A percentile compares a stretch with the other conserved stretches of the same genome.
phyloP scores from a whole-genome alignment of 2,329 filamentous ascomycete genomes.

The Talaromyces sp. region DNA sequence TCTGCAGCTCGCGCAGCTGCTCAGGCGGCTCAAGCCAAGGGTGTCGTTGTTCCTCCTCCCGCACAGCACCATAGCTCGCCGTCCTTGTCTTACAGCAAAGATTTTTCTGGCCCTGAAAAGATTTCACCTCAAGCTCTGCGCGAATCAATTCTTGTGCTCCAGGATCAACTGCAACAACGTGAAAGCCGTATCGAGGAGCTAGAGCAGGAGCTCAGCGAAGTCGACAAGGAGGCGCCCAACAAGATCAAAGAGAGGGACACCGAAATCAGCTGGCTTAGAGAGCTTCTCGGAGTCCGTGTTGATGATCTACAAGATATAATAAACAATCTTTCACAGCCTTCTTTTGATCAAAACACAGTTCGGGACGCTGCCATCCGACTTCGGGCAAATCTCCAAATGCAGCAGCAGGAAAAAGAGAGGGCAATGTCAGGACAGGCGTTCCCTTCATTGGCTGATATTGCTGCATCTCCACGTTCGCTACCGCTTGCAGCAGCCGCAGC shows the following conservation, averaged over 20 bases:
- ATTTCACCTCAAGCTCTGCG: slow-evolving; percentile 91
- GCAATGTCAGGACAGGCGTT: slow-evolving; percentile 65
- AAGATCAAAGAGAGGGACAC: slow-evolving; percentile 91
- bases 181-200: slow-evolving; percentile 86
- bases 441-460: slow-evolving; percentile 72
- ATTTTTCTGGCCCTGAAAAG: slow-evolving; percentile 66
- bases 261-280: slow-evolving; percentile 91
- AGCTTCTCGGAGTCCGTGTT: slow-evolving; percentile 83
- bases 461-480: slow-evolving; percentile 70
- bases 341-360: slow-evolving; percentile 72
- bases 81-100: slow-evolving; percentile 44
- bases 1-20: slow-evolving; percentile 80
- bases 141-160: slow-evolving; percentile 92
- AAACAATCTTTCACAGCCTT: slow-evolving; percentile 66
- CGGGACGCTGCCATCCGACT: slow-evolving; percentile 90
- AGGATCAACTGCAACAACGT: slow-evolving; percentile 93
- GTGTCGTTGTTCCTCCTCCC: slow-evolving; percentile 36
- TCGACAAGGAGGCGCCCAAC: slow-evolving; percentile 71
- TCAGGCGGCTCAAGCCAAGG: slow-evolving; percentile 64
- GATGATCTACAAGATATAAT: slow-evolving; percentile 93
- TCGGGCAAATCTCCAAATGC: slow-evolving; percentile 94
- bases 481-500: slow-evolving; percentile 88
- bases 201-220: slow-evolving; percentile 63
- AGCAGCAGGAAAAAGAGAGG: slow-evolving; percentile 89
- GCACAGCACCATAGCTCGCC: slow-evolving; percentile 45